Percentiles rank a stretch among this genome's conserved stretches.
These are phyloP conservation scores for Hypericum perforatum DNA, from an alignment of 345 rosid species.

Conservation along the genomic window DNA sequence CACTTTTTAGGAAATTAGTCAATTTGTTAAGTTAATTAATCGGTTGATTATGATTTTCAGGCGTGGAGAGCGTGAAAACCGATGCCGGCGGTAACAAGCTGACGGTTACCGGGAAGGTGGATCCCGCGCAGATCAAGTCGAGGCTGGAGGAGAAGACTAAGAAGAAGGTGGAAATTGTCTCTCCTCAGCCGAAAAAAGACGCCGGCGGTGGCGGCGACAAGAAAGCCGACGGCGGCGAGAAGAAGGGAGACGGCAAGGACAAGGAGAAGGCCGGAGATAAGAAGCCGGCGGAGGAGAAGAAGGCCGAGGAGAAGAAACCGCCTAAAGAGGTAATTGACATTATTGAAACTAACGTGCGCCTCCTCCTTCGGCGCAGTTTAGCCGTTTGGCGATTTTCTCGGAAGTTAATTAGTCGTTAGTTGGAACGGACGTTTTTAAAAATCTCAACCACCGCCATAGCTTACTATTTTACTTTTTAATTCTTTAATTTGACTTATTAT, in stretches of 20 bases:
- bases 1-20: neutral
- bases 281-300: conserved; percentile 19
- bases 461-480: no score
- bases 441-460: no score
- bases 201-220: conserved; percentile 16
- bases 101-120: conserved; percentile 36
- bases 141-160: conserved; percentile 22
- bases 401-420: no score
- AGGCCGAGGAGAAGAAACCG: conserved; percentile 19
- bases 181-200: conserved; percentile 27
- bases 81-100: conserved; percentile 25
- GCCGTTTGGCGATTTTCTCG: no score
- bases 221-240: conserved; percentile 17
- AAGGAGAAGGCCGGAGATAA: conserved; percentile 7
- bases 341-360: no score
- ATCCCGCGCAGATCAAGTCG: conserved; percentile 24
- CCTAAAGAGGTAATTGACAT: conserved; percentile 19
- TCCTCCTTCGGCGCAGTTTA: no score
- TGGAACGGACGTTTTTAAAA: no score
- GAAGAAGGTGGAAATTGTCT: conserved; percentile 25
- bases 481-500: neutral
- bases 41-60: conserved; percentile 10
- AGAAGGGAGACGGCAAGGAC: no score
- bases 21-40: neutral
- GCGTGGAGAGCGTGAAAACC: conserved; percentile 26